A percentile compares a stretch with the other conserved stretches of the same genome.
Conservation (phyloP, 495 filamentous ascomycete genomes). For the Penicillium angulare region DNA sequence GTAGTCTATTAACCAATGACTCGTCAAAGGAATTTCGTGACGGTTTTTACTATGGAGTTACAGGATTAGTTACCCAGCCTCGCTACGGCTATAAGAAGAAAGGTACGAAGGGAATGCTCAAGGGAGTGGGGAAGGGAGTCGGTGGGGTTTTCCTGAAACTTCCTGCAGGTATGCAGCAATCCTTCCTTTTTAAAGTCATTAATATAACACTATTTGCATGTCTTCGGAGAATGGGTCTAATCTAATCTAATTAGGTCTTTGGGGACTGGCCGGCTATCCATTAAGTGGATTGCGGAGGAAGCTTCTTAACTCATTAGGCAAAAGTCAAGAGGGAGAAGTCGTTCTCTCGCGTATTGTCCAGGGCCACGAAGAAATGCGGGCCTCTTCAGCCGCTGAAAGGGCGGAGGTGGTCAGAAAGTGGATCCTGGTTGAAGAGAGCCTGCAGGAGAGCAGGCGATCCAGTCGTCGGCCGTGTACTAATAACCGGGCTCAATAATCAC, state of each 20-base stretch:
- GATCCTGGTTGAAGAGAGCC: conserved; percentile 11
- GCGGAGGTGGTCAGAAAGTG: conserved; percentile 20
- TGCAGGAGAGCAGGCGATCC: neutral
- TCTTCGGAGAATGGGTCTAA: too few relatives aligned
- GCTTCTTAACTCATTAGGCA: conserved; percentile 51
- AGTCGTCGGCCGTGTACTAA: neutral
- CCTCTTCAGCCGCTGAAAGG: conserved; percentile 15
- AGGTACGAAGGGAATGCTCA: conserved; percentile 64
- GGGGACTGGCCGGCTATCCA: conserved; percentile 67
- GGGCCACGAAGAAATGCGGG: conserved; percentile 26
- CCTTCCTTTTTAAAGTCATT: too few relatives aligned
- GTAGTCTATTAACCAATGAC: conserved; percentile 46
- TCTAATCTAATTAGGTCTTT: conserved; percentile 38
- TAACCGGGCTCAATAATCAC: too few relatives aligned
- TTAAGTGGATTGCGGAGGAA: conserved; percentile 73
- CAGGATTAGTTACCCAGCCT: conserved; percentile 73
- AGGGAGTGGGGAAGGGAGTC: conserved; percentile 74
- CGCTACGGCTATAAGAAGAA: conserved; percentile 64
- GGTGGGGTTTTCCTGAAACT: conserved; percentile 71
- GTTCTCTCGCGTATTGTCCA: conserved; percentile 22
- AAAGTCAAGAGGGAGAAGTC: conserved; percentile 13
- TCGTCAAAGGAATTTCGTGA: conserved; percentile 61
- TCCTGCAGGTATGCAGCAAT: conserved; percentile 61
- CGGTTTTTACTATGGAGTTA: conserved; percentile 69
- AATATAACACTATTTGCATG: too few relatives aligned